Conservation (phyloP, 345 rosid genomes). For the Gossypium sturtianum region DNA sequence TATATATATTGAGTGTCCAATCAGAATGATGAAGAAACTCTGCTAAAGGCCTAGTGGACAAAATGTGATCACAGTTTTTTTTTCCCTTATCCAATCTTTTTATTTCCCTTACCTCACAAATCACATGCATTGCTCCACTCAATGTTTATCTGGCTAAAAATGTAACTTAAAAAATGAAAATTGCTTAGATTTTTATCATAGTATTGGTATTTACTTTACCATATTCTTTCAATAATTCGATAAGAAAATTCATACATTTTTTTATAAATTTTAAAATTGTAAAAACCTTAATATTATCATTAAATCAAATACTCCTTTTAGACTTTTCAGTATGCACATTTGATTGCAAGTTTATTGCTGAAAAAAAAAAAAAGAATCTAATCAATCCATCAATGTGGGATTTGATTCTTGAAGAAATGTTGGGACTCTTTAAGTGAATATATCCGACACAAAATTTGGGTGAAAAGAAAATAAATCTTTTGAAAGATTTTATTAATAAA, state of each 20-base stretch:
- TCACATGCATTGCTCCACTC: conserved; percentile 33
- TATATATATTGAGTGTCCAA: background rate
- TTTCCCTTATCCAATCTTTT: conserved; percentile 14
- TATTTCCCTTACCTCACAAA: conserved; percentile 26
- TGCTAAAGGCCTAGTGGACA: conserved; percentile 14
- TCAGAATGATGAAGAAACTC: conserved; percentile 8
- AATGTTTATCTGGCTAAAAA: conserved; percentile 12
- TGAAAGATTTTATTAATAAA: conserved; percentile 17
- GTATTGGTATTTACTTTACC: too few relatives aligned
- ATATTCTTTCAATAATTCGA: too few relatives aligned
- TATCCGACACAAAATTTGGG: conserved; percentile 12
- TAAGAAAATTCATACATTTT: too few relatives aligned
- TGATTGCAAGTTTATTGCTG: background rate
- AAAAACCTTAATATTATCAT: too few relatives aligned
- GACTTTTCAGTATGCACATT: background rate
- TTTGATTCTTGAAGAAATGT: conserved; percentile 18
- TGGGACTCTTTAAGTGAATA: conserved; percentile 12
- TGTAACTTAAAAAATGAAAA: background rate
- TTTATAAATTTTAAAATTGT: too few relatives aligned
- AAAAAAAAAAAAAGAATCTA: background rate
- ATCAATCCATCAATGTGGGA: conserved; percentile 16
- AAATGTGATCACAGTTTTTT: conserved; percentile 18
- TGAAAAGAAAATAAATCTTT: conserved; percentile 7
- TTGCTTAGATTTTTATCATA: conserved; percentile 6
- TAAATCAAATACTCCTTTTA: background rate